Evolutionary conservation across 2,329 filamentous ascomycete genomes (phyloP), one percentile per base, ranked within the genome.

Genomic region (Lachnellula hyalina): DNA sequence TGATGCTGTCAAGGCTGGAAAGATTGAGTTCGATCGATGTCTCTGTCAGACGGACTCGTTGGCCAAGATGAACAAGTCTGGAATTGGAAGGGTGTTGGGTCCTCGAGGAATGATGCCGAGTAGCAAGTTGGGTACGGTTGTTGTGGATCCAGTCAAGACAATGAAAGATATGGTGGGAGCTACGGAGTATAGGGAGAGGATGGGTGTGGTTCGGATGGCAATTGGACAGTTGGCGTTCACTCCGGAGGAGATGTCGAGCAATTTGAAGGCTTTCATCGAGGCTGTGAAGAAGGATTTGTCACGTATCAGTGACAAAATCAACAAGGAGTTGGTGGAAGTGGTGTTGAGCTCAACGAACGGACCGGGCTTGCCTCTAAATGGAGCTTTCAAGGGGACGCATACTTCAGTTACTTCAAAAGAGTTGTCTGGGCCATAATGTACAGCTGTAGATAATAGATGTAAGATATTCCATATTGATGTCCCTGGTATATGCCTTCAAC

Each of bases 61-160:
- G 63, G 79, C 81, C 51, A 90, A 88, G 54, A 76, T 99, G 66
- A 87, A 86, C 70, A 92, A 94, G 76, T 87, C 91, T 36, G 83
- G 82, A 0, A 72, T 99, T 60, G 93, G 88, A 60, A 82, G 86
- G 61, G 80, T 96, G 44, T 77, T 99, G 19, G 94, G 94, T 67
- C 94, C 95, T 46, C 86, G 83, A 72, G 92, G 92, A 2, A 73
- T 99, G 67, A 97, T 99, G 94, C 94, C 94, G 5, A 95, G 83
- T 70, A 75, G 81, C 57, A 96, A 96, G 78, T 84, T 84, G 59
- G 91, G 90, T 61, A 97, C 94, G 0, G 88, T 99, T 53, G 90
- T 96, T 23, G 86, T 82, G 67, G 87, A 96, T 69, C 81, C 96
- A 15, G 80, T 80, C 52, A 72, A 77, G n/a, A 80, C 85, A 35